A percentile compares a stretch with the other conserved stretches of the same genome.
Evolutionary conservation across 1,284 basidiomycete genomes (phyloP).

Genomic region (Ustilago crameri): DNA sequence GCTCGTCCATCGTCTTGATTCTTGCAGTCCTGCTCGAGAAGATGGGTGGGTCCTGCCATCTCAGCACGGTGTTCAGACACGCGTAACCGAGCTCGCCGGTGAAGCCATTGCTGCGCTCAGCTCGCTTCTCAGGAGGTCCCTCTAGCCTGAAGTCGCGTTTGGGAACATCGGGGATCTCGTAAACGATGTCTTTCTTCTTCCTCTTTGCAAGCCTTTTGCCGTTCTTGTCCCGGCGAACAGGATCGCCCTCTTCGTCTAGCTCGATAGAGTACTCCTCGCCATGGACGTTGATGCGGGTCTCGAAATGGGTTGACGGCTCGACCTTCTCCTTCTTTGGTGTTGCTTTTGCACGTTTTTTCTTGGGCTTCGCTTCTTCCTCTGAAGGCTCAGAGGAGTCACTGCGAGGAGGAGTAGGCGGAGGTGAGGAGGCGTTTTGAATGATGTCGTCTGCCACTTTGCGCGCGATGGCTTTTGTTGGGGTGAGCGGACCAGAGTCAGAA

Average conservation of each 20-base stretch:
- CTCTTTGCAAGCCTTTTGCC: constrained; percentile 70
- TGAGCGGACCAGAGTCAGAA: not conserved
- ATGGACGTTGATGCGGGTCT: constrained; percentile 40
- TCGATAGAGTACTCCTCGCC: constrained; percentile 48
- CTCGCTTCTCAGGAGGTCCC: constrained; percentile 38
- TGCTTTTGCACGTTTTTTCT: constrained; percentile 25
- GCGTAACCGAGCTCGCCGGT: constrained; percentile 74
- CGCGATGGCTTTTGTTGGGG: constrained; percentile 15
- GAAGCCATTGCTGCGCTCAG: constrained; percentile 47
- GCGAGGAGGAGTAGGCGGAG: constrained; percentile 20
- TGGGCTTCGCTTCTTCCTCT: constrained; percentile 12
- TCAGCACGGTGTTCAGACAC: constrained; percentile 83
- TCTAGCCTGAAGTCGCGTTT: constrained; percentile 55
- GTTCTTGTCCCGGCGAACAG: constrained; percentile 68
- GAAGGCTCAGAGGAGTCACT: constrained; percentile 24
- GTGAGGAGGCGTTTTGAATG: constrained; percentile 16
- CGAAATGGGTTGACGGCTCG: constrained; percentile 34
- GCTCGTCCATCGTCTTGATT: constrained; percentile 81
- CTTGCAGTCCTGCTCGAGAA: constrained; percentile 83
- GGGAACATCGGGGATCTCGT: constrained; percentile 75
- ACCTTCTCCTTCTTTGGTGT: constrained; percentile 34
- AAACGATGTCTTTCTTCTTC: constrained; percentile 74
- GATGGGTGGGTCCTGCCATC: constrained; percentile 77
- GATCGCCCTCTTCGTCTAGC: constrained; percentile 52
- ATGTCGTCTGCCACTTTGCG: constrained; percentile 19